A percentile compares a stretch with the other conserved stretches of the same genome.
These are phyloP conservation scores for Herpomyces periplanetae DNA, from an alignment of 2,329 filamentous ascomycete genomes.

Conservation along the genomic window DNA sequence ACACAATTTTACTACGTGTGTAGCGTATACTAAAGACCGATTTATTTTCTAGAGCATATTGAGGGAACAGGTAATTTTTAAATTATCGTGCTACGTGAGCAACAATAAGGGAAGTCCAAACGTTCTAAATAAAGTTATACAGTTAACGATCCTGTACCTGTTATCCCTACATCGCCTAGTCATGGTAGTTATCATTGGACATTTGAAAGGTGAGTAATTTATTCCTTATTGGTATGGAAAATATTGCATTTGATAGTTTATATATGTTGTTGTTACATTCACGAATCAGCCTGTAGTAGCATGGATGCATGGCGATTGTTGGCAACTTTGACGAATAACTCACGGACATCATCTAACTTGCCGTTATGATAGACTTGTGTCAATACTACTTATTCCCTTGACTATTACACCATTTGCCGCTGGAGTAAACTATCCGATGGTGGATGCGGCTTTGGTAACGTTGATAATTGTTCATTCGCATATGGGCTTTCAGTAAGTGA, in stretches of 20 bases:
- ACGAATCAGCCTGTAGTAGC: slow-evolving; percentile 1
- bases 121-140: slow-evolving; percentile 4
- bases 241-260: too few relatives aligned
- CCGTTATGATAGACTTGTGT: slow-evolving; percentile 34
- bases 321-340: slow-evolving; percentile 2
- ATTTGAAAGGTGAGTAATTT: slow-evolving; percentile 24
- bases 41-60: slow-evolving; percentile 20
- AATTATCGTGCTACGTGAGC: background rate
- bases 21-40: slow-evolving; percentile 9
- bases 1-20: background rate
- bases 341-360: too few relatives aligned
- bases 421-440: slow-evolving; percentile 52
- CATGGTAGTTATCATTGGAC: slow-evolving; percentile 97
- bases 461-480: slow-evolving; percentile 66
- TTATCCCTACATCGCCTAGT: slow-evolving; percentile 27
- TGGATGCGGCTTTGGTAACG: slow-evolving; percentile 51
- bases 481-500: slow-evolving; percentile 44
- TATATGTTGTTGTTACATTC: background rate
- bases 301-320: background rate
- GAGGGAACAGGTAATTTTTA: slow-evolving; percentile 24
- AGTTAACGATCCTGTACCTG: slow-evolving; percentile 53
- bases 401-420: slow-evolving; percentile 67
- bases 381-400: slow-evolving; percentile 43
- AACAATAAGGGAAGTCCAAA: slow-evolving; percentile 1
- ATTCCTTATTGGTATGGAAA: slow-evolving; percentile 1